Evolutionary conservation across 23 red algal species (phyloP), one percentile per base, ranked within the genome.

Genomic region (Gracilariopsis chorda): DNA sequence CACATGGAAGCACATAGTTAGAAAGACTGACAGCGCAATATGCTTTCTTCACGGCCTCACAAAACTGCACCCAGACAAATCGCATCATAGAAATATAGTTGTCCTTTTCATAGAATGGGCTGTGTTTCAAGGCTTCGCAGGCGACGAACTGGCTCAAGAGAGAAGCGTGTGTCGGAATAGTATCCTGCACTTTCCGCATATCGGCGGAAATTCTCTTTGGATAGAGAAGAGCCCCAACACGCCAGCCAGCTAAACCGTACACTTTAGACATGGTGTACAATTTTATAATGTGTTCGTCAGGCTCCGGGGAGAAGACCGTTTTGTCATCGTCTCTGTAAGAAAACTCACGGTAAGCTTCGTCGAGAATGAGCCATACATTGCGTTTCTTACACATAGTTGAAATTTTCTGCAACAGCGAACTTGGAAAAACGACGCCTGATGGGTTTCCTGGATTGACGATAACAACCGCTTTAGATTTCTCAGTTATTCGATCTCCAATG

Each of bases 271-370:
- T 82, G 2, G 93, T 91, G 71, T 88, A 90, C 3, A 97, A 36
- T 14, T 82, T 52, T 23, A 98, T 91, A 1, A 77, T 47, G 42
- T 75, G 34, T 7, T 9, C 43, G 14, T 48, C 36, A 36, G 41
- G 61, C 0, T 51, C 25, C 16, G 82, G 83, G 34, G 78, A 62
- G 57, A 68, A 40, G 70, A 83, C n/a, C 64, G 58, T 6, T 30
- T 12, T 32, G 24, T 43, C 51, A 11, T 17, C 19, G 12, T 24
- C 55, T 29, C 46, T 23, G 76, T 80, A 98, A 19, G 53, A 61
- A 41, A 94, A 94, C 44, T 94, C 86, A 68, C 93, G 77, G 52
- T 98, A 98, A 17, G 95, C 95, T 33, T 90, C 95, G 69, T 98
- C 95, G 4, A 90, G 7, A 3, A 98, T 4, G 4, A 98, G 84